These are phyloP conservation scores for Quercus agrifolia DNA, from an alignment of 306 rosid species.

Conservation along the genomic window DNA sequence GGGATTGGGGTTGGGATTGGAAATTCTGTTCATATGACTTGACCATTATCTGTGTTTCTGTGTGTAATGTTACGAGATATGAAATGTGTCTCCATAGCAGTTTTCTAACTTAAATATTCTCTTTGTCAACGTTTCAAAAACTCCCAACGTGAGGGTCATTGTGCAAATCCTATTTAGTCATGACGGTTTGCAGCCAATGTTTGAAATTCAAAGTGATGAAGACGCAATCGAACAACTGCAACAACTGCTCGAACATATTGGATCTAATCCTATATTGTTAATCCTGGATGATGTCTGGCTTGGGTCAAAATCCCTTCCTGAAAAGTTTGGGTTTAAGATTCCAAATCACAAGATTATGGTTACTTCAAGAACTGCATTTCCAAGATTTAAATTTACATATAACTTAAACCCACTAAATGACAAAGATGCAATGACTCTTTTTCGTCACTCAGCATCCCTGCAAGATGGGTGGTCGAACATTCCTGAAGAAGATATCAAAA, in stretches of 20 bases:
- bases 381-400: constrained; percentile 13
- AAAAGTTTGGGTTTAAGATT: constrained; percentile 30
- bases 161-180: constrained; percentile 9
- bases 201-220: constrained; percentile 27
- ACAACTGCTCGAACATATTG: constrained; percentile 14
- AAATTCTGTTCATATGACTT: not conserved
- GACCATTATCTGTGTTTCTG: not conserved
- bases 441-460: constrained; percentile 35
- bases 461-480: constrained; percentile 11
- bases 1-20: not conserved
- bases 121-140: constrained; percentile 36
- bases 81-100: not conserved
- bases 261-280: constrained; percentile 28
- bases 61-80: not conserved
- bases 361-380: constrained; percentile 50
- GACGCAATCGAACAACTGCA: constrained; percentile 29
- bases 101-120: constrained; percentile 23
- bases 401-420: constrained; percentile 30
- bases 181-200: constrained; percentile 12
- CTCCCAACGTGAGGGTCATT: constrained; percentile 11
- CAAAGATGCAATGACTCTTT: constrained; percentile 43
- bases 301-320: constrained; percentile 47
- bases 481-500: constrained; percentile 18
- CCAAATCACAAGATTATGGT: constrained; percentile 57
- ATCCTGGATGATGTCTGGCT: constrained; percentile 70